A percentile compares a stretch with the other conserved stretches of the same genome.
Conservation (phyloP, 208 protist genomes). For the Tritrichomonas foetus region DNA sequence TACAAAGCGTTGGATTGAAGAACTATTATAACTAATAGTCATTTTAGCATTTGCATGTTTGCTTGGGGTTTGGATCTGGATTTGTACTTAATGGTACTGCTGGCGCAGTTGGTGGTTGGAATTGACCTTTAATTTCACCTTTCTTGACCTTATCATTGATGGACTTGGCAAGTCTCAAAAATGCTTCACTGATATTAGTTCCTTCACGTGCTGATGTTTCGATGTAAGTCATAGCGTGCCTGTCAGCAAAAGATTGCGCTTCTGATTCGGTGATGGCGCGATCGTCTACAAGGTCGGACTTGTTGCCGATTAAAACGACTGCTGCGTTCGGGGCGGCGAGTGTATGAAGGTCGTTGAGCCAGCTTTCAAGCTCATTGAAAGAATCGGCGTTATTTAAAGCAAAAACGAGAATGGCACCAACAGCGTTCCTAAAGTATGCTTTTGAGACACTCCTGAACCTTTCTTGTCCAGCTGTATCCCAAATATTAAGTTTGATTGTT, state of each 20-base stretch:
- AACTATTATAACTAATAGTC: too few species aligned
- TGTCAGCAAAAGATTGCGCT: not conserved
- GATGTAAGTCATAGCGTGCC: not conserved
- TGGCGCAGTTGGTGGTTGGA: not conserved
- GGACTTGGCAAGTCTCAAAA: not conserved
- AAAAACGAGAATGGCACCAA: not conserved
- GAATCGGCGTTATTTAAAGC: not conserved
- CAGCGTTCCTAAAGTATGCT: not conserved
- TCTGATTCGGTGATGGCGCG: not conserved
- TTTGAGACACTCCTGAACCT: not conserved
- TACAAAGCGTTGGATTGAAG: too few species aligned
- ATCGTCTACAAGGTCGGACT: not conserved
- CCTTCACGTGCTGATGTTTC: slow-evolving; percentile 17
- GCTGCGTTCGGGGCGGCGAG: not conserved
- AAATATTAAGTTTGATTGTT: not conserved
- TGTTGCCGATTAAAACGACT: slow-evolving; percentile 7
- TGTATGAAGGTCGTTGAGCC: slow-evolving; percentile 5
- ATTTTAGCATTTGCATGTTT: too few species aligned
- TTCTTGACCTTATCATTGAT: not conserved
- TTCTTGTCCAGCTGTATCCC: slow-evolving; percentile 23
- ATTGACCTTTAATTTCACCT: not conserved
- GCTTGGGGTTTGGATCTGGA: too few species aligned
- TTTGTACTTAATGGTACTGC: not conserved
- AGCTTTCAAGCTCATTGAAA: slow-evolving; percentile 12
- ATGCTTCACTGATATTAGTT: slow-evolving; percentile 21